Percentiles rank a stretch among this genome's conserved stretches.
phyloP scores from a whole-genome alignment of 2,329 filamentous ascomycete genomes.

The Cercospora beticola region DNA sequence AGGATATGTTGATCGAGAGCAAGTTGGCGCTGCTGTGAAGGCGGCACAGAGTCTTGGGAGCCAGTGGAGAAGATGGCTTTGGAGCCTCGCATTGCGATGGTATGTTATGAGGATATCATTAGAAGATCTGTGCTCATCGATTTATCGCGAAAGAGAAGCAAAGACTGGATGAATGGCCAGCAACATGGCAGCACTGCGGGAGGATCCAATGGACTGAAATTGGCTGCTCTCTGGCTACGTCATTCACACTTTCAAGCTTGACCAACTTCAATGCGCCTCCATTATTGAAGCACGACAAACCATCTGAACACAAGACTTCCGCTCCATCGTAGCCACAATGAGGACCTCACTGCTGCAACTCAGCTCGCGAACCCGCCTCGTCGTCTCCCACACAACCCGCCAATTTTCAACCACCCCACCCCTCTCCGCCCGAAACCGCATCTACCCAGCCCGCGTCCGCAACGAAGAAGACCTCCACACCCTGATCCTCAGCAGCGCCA shows the following conservation, averaged over 20 bases:
- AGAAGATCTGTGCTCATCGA: too few species aligned
- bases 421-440: slow-evolving; percentile 35
- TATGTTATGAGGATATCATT: too few species aligned
- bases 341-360: not conserved
- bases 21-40: too few species aligned
- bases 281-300: not conserved
- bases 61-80: too few species aligned
- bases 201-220: not conserved
- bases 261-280: not conserved
- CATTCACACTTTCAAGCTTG: not conserved
- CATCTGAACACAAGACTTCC: not conserved
- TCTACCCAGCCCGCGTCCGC: slow-evolving; percentile 44
- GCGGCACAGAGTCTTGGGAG: too few species aligned
- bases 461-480: slow-evolving; percentile 49
- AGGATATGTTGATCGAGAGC: too few species aligned
- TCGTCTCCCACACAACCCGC: slow-evolving; percentile 11
- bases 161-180: too few species aligned
- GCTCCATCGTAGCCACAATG: not conserved
- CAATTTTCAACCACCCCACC: slow-evolving; percentile 26
- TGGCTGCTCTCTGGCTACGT: not conserved
- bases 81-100: too few species aligned
- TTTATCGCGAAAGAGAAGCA: too few species aligned
- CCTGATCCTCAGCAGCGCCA: slow-evolving; percentile 49
- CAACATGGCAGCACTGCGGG: not conserved
- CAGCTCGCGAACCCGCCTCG: not conserved